Conservation (phyloP, 1,284 basidiomycete genomes). For the Sanguinoderma infundibulare region DNA sequence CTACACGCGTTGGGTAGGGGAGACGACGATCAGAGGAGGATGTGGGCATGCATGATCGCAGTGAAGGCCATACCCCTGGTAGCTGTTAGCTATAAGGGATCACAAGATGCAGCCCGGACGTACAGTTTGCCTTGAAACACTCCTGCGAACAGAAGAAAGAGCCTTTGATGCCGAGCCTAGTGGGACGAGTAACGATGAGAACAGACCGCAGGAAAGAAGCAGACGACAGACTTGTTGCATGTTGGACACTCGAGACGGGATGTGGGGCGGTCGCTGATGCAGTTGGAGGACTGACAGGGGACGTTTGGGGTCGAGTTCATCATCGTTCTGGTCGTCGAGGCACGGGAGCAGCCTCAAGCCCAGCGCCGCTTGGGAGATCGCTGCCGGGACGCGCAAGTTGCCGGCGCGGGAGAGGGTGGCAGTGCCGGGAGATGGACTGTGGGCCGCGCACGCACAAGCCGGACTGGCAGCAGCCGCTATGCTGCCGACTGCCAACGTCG, state of each 20-base stretch:
- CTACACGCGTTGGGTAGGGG: constrained; percentile 40
- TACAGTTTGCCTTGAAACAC: constrained; percentile 86
- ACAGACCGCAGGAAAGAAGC: constrained; percentile 7
- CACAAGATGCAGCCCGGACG: constrained; percentile 35
- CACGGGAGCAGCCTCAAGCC: neutral
- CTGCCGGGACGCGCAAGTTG: neutral
- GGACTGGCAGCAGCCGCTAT: too few species aligned
- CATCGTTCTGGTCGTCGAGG: constrained; percentile 25
- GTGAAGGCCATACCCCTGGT: constrained; percentile 48
- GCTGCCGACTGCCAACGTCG: too few species aligned
- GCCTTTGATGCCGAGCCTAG: constrained; percentile 77
- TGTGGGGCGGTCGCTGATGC: constrained; percentile 76
- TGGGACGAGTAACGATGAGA: constrained; percentile 19
- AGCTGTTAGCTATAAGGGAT: constrained; percentile 4
- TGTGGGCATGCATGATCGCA: neutral
- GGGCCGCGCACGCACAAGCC: too few species aligned
- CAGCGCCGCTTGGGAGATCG: too few species aligned
- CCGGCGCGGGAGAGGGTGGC: neutral
- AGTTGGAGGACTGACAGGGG: constrained; percentile 71
- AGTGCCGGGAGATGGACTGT: too few species aligned
- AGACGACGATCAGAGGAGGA: constrained; percentile 10
- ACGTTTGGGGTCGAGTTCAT: constrained; percentile 37
- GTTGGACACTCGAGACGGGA: constrained; percentile 83
- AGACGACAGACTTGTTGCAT: constrained; percentile 69
- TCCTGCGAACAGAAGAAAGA: constrained; percentile 87